Evolutionary conservation across 2,329 filamentous ascomycete species (phyloP).

Genomic region (Didymellaceae sp.): DNA sequence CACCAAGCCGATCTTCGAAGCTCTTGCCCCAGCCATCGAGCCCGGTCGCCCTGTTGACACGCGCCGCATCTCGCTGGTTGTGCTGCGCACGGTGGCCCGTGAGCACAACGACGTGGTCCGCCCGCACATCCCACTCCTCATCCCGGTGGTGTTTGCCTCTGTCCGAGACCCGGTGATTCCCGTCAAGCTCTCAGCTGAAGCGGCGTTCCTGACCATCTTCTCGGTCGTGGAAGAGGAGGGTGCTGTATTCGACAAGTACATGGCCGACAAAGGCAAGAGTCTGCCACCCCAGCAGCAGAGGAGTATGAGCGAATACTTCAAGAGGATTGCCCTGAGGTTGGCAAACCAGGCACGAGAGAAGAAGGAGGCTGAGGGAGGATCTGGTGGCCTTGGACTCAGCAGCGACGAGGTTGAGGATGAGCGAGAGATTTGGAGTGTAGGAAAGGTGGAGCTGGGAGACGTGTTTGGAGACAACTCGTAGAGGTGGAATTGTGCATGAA

Average conservation of each 20-base stretch:
- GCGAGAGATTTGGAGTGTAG: conserved; percentile 93
- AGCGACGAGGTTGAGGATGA: conserved; percentile 95
- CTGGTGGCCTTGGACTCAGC: conserved; percentile 81
- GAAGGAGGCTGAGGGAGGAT: conserved; percentile 87
- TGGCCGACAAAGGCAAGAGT: conserved; percentile 69
- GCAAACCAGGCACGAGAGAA: conserved; percentile 88
- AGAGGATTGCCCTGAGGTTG: conserved; percentile 83
- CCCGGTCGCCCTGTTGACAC: conserved; percentile 82
- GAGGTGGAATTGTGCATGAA: not conserved
- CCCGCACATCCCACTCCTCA: conserved; percentile 80
- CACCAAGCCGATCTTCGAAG: conserved; percentile 79
- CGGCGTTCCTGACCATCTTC: conserved; percentile 90
- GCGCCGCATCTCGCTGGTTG: conserved; percentile 83
- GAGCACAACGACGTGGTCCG: conserved; percentile 79
- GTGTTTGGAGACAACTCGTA: conserved; percentile 35
- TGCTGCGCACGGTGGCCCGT: conserved; percentile 83
- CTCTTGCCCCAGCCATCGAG: conserved; percentile 75
- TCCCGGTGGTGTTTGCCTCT: conserved; percentile 82
- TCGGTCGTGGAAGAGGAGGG: conserved; percentile 85
- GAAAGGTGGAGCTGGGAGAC: conserved; percentile 82
- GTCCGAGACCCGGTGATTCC: conserved; percentile 93
- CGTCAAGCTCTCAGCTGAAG: conserved; percentile 92
- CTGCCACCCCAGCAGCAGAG: conserved; percentile 77
- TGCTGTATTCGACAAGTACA: conserved; percentile 89
- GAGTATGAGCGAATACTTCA: conserved; percentile 97